Evolutionary conservation across 257 asterid species (phyloP).

Genomic region (Jacaranda copaia): DNA sequence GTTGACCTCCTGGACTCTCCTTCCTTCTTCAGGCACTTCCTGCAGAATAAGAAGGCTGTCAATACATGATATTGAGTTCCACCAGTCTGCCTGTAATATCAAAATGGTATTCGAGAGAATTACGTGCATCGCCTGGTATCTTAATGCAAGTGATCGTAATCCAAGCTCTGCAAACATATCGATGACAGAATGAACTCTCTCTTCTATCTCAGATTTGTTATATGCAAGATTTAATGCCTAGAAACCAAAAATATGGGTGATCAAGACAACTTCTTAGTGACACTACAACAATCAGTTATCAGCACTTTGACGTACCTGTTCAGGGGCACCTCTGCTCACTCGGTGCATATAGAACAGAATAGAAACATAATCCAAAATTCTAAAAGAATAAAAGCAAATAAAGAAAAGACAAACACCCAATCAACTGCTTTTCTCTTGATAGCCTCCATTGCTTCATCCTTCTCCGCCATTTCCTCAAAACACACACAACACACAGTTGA

Average conservation of each 20-base stretch:
- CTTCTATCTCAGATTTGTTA: slow-evolving; percentile 62
- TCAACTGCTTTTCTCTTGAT: slow-evolving; percentile 69
- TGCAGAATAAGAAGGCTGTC: slow-evolving; percentile 34
- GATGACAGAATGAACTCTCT: slow-evolving; percentile 55
- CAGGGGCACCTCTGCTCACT: slow-evolving; percentile 97
- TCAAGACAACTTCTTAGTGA: slow-evolving; percentile 33
- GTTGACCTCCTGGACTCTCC: slow-evolving; percentile 65
- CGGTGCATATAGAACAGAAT: slow-evolving; percentile 63
- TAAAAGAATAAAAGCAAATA: background rate
- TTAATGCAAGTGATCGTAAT: slow-evolving; percentile 61
- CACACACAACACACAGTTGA: slow-evolving; percentile 11
- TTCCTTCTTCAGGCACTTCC: slow-evolving; percentile 64
- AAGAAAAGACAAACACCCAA: slow-evolving; percentile 48
- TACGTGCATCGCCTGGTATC: slow-evolving; percentile 53
- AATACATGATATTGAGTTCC: slow-evolving; percentile 18
- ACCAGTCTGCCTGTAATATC: slow-evolving; percentile 10
- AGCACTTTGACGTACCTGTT: slow-evolving; percentile 66
- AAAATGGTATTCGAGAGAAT: background rate
- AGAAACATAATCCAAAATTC: background rate
- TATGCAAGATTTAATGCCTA: slow-evolving; percentile 58
- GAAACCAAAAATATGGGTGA: slow-evolving; percentile 30
- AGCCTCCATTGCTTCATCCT: slow-evolving; percentile 74
- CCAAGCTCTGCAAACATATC: slow-evolving; percentile 64
- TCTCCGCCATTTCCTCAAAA: slow-evolving; percentile 53
- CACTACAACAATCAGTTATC: slow-evolving; percentile 17